phyloP scores from a whole-genome alignment of 257 asterid species.

The Ehretia macrophylla region DNA sequence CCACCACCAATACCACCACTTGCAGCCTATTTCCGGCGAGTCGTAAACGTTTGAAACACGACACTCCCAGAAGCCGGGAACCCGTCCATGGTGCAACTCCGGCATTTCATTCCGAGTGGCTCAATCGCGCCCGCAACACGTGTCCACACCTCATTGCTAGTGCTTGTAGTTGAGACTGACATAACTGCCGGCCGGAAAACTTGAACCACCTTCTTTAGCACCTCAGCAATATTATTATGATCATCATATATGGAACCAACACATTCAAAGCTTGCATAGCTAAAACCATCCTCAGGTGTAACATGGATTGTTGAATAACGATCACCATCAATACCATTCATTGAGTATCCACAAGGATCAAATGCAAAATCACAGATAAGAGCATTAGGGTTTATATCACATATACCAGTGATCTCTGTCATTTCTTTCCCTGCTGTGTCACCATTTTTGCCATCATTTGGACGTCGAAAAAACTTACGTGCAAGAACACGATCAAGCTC shows the following conservation, averaged over 20 bases:
- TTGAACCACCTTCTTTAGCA: conserved; percentile 51
- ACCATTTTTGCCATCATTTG: conserved; percentile 46
- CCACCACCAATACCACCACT: not conserved
- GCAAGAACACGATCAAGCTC: conserved; percentile 68
- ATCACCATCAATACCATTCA: conserved; percentile 72
- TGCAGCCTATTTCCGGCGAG: conserved; percentile 39
- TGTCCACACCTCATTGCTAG: conserved; percentile 48
- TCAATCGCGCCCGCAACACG: conserved; percentile 55
- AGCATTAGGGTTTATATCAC: conserved; percentile 45
- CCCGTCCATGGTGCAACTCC: conserved; percentile 63
- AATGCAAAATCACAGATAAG: conserved; percentile 80
- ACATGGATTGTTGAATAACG: conserved; percentile 94
- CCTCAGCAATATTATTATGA: conserved; percentile 29
- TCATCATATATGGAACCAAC: conserved; percentile 54
- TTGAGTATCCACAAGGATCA: conserved; percentile 93
- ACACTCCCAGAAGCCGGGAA: conserved; percentile 63
- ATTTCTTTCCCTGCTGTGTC: conserved; percentile 76
- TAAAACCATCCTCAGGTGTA: conserved; percentile 94
- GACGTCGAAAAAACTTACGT: conserved; percentile 54
- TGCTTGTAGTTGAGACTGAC: conserved; percentile 66
- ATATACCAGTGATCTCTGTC: conserved; percentile 67
- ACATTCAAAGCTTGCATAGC: conserved; percentile 91
- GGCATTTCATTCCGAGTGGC: conserved; percentile 67
- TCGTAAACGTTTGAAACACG: conserved; percentile 61
- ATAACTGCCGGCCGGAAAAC: conserved; percentile 67